Conservation (phyloP, 2,329 filamentous ascomycete genomes). For the Aspergillus novoparasiticus region DNA sequence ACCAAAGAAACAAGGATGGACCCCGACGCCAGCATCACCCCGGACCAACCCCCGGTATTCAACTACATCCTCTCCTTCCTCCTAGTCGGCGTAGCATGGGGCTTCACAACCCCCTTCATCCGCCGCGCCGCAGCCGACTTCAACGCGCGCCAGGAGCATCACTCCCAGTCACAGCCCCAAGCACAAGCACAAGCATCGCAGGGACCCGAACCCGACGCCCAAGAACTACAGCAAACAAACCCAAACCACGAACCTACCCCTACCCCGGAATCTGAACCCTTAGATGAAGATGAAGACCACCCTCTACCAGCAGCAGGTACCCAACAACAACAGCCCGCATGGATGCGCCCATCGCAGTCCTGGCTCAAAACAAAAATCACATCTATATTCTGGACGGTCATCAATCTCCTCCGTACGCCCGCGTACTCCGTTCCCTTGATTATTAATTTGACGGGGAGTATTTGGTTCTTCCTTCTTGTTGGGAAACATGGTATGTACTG, state of each 20-base stretch:
- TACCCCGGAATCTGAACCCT: too few relatives aligned
- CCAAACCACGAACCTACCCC: not conserved
- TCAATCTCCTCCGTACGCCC: conserved; percentile 78
- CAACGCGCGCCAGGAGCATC: conserved; percentile 55
- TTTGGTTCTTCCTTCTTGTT: conserved; percentile 96
- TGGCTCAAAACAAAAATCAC: conserved; percentile 66
- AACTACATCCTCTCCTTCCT: conserved; percentile 89
- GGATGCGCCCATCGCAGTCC: conserved; percentile 16
- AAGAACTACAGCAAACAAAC: conserved; percentile 6
- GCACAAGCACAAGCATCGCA: not conserved
- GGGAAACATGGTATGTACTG: conserved; percentile 76
- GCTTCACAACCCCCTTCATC: conserved; percentile 90
- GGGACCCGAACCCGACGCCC: not conserved
- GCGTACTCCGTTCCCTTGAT: conserved; percentile 82
- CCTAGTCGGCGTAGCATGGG: conserved; percentile 89
- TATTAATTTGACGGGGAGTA: conserved; percentile 85
- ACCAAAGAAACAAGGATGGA: conserved; percentile 28
- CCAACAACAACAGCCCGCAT: conserved; percentile 14
- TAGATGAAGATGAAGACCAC: conserved; percentile 6
- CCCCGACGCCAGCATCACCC: conserved; percentile 30
- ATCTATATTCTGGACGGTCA: conserved; percentile 70
- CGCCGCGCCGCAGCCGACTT: conserved; percentile 79
- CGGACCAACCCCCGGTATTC: conserved; percentile 51
- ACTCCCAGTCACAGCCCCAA: conserved; percentile 13
- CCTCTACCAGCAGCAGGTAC: not conserved